Evolutionary conservation across 805 yeast genomes (phyloP), one percentile per base, ranked within the genome.

Genomic region (Cyberlindnera mississippiensis): DNA sequence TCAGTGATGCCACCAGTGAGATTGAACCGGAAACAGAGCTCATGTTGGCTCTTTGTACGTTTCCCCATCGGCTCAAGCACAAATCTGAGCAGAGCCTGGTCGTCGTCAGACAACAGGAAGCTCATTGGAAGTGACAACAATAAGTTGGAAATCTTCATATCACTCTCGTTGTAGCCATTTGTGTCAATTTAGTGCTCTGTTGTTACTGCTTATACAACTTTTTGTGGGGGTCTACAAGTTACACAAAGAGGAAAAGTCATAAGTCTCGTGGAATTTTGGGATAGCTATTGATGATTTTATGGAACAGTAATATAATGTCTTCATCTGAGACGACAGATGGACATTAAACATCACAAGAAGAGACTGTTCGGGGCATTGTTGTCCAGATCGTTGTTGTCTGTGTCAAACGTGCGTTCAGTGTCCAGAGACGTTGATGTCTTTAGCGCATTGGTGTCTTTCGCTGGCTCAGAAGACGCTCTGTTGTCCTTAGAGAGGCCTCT

Each of bases 301-400:
- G n/a, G n/a, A n/a, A n/a, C n/a, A n/a, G n/a, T n/a, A n/a, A n/a
- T n/a, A n/a, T n/a, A n/a, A n/a, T n/a, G n/a, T n/a, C n/a, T n/a
- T n/a, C n/a, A n/a, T n/a, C n/a, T n/a, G n/a, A n/a, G n/a, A n/a
- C n/a, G n/a, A n/a, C n/a, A n/a, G n/a, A n/a, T n/a, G n/a, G n/a
- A n/a, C n/a, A n/a, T n/a, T n/a, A n/a, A n/a, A n/a, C n/a, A 16
- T 48, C 42, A 62, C 30, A 63, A 29, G 35, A 59, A 51, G 8
- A 64, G 40, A 38, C 64, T 63, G 41, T 66, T 63, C 13, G 67
- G 63, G 10, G 66, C 67, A 7, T 59, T 64, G 14, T 56, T 44
- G 42, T 66, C 71, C 3, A 56, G 48, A n/a, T 50, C 61, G 37
- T 62, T 66, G 40, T 67, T 66, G 46, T 67, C 69, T 7, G 64